Evolutionary conservation across 768 basidiomycete species (phyloP).

Genomic region (Solioccasus polychromus): DNA sequence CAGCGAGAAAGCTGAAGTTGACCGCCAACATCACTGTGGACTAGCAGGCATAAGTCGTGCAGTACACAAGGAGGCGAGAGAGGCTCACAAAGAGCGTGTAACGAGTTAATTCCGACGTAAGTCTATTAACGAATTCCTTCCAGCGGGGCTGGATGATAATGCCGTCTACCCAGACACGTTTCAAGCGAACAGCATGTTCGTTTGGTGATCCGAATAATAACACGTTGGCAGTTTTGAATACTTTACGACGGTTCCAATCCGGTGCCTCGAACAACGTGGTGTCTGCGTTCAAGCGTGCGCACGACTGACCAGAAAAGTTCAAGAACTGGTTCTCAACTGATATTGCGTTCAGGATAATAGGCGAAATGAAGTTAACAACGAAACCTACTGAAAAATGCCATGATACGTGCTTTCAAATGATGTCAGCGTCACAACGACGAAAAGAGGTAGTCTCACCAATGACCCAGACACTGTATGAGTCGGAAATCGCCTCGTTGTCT

Average conservation of each 20-base stretch:
- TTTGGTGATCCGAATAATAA: conserved; percentile 46
- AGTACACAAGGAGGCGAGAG: too few relatives aligned
- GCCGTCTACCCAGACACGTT: conserved; percentile 44
- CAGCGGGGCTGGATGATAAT: conserved; percentile 38
- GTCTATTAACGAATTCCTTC: conserved; percentile 38
- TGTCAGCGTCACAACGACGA: neutral
- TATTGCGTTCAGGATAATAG: neutral
- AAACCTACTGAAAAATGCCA: neutral
- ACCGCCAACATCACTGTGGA: neutral
- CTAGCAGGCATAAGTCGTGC: neutral
- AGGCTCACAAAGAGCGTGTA: conserved; percentile 46
- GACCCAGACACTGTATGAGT: neutral
- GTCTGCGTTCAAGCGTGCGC: conserved; percentile 32
- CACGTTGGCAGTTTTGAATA: neutral
- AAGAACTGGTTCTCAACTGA: conserved; percentile 27
- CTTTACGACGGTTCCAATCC: too few relatives aligned
- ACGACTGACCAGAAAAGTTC: conserved; percentile 37
- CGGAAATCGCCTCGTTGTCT: neutral
- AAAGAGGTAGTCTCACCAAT: neutral
- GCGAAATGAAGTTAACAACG: neutral
- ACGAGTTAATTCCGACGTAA: conserved; percentile 46
- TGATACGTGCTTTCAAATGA: neutral
- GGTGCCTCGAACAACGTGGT: conserved; percentile 20
- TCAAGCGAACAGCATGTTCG: conserved; percentile 38
- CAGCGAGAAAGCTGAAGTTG: conserved; percentile 7